Conservation (phyloP, 331 rosid species). For the Dryas integrifolia region DNA sequence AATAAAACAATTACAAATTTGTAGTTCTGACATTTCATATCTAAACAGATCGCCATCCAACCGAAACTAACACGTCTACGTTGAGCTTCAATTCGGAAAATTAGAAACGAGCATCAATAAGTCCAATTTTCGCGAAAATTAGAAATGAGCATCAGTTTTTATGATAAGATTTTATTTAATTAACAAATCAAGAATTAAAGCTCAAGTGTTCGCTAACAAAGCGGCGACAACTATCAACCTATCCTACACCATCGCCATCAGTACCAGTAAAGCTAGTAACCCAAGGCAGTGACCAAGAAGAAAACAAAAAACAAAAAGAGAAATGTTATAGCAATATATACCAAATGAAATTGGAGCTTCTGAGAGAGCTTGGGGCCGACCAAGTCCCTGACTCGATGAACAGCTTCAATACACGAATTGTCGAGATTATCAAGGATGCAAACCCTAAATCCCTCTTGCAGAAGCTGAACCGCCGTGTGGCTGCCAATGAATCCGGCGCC, state of each 20-base stretch:
- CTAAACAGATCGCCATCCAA: background rate
- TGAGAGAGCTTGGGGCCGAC: slow-evolving; percentile 65
- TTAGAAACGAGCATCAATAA: background rate
- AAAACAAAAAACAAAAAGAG: background rate
- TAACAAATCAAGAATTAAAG: no score
- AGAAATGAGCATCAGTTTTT: no score
- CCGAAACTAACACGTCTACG: background rate
- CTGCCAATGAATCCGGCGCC: slow-evolving; percentile 88
- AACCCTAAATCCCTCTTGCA: slow-evolving; percentile 54
- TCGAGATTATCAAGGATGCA: slow-evolving; percentile 67
- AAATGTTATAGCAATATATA: slow-evolving; percentile 4
- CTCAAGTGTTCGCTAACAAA: no score
- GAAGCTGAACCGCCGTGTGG: slow-evolving; percentile 87
- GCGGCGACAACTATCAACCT: no score
- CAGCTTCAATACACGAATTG: slow-evolving; percentile 66
- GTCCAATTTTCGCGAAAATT: background rate
- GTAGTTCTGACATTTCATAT: background rate
- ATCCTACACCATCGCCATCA: no score
- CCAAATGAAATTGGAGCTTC: slow-evolving; percentile 64
- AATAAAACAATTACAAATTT: background rate
- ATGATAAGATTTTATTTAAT: no score
- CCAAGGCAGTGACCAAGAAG: slow-evolving; percentile 1
- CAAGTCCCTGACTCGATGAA: slow-evolving; percentile 54
- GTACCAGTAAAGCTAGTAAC: no score
- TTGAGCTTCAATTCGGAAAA: background rate